phyloP scores from a whole-genome alignment of 306 rosid genomes.

The Gastrolobium villosum region DNA sequence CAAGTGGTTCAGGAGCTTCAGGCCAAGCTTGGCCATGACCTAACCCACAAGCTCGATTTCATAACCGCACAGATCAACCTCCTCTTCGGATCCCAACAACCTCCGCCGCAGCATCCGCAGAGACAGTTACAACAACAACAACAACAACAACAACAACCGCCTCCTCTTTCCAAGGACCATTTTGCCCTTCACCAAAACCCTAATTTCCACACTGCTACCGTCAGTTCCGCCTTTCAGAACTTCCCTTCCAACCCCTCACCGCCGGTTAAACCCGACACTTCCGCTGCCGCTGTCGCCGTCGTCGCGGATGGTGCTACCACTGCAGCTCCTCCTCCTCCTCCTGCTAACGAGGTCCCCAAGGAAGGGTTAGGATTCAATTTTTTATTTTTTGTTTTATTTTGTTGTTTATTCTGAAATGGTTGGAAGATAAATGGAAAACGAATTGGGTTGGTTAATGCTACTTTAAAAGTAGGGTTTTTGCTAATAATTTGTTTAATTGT shows the following conservation, averaged over 20 bases:
- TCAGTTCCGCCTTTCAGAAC: constrained; percentile 59
- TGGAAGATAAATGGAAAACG: not conserved
- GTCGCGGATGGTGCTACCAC: constrained; percentile 9
- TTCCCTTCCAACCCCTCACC: constrained; percentile 47
- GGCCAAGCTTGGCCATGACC: constrained; percentile 73
- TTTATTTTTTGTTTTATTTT: not conserved
- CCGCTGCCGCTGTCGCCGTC: not conserved
- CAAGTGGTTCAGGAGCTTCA: constrained; percentile 72
- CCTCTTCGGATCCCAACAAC: constrained; percentile 58
- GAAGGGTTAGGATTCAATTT: constrained; percentile 56
- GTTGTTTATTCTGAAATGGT: constrained; percentile 2
- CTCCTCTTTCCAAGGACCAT: constrained; percentile 51
- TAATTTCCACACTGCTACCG: constrained; percentile 57
- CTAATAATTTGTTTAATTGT: not conserved
- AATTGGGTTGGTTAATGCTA: constrained; percentile 21
- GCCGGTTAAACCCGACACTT: constrained; percentile 43
- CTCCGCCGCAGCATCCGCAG: constrained; percentile 34
- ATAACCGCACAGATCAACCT: constrained; percentile 68
- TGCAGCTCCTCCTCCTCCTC: constrained; percentile 3
- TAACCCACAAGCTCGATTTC: constrained; percentile 77
- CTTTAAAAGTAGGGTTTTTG: not conserved
- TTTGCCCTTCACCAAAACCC: constrained; percentile 75
- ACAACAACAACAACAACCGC: not conserved
- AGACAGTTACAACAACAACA: constrained; percentile 23
- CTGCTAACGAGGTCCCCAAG: constrained; percentile 57